phyloP scores from a whole-genome alignment of 768 basidiomycete species.

The Leccinellum albellum region DNA sequence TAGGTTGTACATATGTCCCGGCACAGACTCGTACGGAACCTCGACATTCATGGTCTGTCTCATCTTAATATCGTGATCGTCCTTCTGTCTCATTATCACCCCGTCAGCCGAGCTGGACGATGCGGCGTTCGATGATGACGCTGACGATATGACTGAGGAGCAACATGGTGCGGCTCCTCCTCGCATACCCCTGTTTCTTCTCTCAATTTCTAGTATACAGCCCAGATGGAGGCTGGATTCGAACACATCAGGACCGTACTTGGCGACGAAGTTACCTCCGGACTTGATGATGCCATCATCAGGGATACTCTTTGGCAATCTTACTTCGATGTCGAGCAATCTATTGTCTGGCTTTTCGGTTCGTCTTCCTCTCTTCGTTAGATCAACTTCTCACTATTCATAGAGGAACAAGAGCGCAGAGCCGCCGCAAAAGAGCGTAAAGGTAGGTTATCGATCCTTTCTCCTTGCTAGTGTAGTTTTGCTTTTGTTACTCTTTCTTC shows the following conservation, averaged over 20 bases:
- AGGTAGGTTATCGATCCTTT: conserved; percentile 61
- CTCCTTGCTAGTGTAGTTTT: conserved; percentile 31
- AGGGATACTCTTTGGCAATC: conserved; percentile 81
- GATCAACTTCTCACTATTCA: conserved; percentile 1
- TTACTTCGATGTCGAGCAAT: conserved; percentile 80
- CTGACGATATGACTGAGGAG: conserved; percentile 77
- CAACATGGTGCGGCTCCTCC: conserved; percentile 58
- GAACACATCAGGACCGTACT: conserved; percentile 65
- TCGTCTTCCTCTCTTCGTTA: conserved; percentile 24
- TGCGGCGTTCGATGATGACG: conserved; percentile 70
- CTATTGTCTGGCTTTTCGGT: conserved; percentile 75
- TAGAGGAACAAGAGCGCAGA: conserved; percentile 69
- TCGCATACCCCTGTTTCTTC: not conserved
- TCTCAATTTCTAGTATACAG: conserved; percentile 34
- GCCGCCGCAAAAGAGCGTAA: conserved; percentile 67
- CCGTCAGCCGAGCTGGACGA: conserved; percentile 83
- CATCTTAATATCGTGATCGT: not conserved
- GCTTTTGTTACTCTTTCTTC: conserved; percentile 31
- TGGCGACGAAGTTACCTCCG: conserved; percentile 60
- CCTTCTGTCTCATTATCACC: not conserved
- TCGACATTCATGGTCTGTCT: conserved; percentile 67
- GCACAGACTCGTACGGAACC: conserved; percentile 84
- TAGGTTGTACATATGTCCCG: conserved; percentile 64
- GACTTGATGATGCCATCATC: conserved; percentile 71
- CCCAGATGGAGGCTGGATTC: conserved; percentile 66